Conservation (phyloP, 768 basidiomycete genomes). For the Omphalotus guepiniiformis region DNA sequence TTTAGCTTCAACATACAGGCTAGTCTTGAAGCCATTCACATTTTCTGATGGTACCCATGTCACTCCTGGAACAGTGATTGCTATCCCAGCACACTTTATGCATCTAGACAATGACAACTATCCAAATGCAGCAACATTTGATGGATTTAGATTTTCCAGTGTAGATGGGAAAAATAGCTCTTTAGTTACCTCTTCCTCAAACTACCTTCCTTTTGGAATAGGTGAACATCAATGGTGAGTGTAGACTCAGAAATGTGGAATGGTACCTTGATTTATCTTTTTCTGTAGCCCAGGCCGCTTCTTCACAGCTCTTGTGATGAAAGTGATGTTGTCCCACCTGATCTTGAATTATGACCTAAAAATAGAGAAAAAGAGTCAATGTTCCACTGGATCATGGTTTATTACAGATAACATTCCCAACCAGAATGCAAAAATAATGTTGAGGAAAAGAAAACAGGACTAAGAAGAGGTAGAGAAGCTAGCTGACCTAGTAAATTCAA, state of each 20-base stretch:
- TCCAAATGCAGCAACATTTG: slow-evolving; percentile 2
- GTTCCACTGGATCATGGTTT: slow-evolving; percentile 30
- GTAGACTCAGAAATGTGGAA: neutral
- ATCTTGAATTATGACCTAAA: slow-evolving; percentile 28
- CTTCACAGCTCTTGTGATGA: slow-evolving; percentile 26
- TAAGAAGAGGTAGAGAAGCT: too few species aligned
- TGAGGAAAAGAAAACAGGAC: slow-evolving; percentile 4
- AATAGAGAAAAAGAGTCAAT: slow-evolving; percentile 26
- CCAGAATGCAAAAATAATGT: slow-evolving; percentile 1
- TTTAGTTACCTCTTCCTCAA: neutral
- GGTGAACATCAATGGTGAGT: slow-evolving; percentile 9
- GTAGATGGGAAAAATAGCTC: neutral
- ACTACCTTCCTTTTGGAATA: slow-evolving; percentile 2
- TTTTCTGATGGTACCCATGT: slow-evolving; percentile 16
- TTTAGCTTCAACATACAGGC: slow-evolving; percentile 13
- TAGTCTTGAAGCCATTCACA: slow-evolving; percentile 9
- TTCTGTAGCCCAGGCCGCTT: slow-evolving; percentile 19
- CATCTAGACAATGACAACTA: slow-evolving; percentile 26
- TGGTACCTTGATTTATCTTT: neutral
- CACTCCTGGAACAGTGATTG: slow-evolving; percentile 14
- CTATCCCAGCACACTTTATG: slow-evolving; percentile 14
- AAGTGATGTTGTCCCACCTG: slow-evolving; percentile 25
- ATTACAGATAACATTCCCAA: neutral
- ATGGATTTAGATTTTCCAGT: slow-evolving; percentile 12
- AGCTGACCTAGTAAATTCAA: too few species aligned